Conservation (phyloP, 129 eudicot species). For the Centaurea solstitialis region DNA sequence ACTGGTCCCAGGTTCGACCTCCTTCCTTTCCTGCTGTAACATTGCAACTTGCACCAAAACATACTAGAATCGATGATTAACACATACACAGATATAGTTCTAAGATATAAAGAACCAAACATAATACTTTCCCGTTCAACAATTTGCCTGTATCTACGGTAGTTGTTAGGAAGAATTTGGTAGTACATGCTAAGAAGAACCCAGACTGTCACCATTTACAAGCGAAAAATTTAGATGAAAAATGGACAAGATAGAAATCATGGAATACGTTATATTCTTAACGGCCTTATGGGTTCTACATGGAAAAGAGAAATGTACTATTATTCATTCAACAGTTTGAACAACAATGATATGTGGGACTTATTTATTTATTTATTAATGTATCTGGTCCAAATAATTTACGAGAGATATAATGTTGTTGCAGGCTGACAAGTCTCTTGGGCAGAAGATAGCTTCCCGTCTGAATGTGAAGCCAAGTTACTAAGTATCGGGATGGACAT, state of each 20-base stretch:
- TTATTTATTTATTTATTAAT: too few relatives aligned
- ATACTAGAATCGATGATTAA: background rate
- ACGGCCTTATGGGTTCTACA: too few relatives aligned
- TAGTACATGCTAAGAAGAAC: too few relatives aligned
- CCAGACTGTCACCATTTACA: too few relatives aligned
- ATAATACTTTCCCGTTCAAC: background rate
- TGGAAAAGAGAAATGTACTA: background rate
- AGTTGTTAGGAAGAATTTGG: too few relatives aligned
- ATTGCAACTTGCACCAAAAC: background rate
- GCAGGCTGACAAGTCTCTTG: constrained; percentile 90
- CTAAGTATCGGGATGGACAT: constrained; percentile 21
- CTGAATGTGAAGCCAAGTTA: constrained; percentile 79
- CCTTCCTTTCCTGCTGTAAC: constrained; percentile 6
- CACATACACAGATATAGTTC: background rate
- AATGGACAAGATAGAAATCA: too few relatives aligned
- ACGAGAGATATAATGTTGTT: background rate
- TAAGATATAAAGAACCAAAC: background rate
- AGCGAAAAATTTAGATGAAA: too few relatives aligned
- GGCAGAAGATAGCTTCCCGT: constrained; percentile 91
- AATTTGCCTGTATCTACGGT: too few relatives aligned
- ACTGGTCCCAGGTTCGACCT: constrained; percentile 73
- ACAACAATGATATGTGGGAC: too few relatives aligned
- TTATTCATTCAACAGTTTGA: background rate
- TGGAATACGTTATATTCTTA: too few relatives aligned
- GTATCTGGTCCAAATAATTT: background rate